Base-by-base conservation (phyloP, 331 rosid genomes). In the Phaseolus coccineus region DNA sequence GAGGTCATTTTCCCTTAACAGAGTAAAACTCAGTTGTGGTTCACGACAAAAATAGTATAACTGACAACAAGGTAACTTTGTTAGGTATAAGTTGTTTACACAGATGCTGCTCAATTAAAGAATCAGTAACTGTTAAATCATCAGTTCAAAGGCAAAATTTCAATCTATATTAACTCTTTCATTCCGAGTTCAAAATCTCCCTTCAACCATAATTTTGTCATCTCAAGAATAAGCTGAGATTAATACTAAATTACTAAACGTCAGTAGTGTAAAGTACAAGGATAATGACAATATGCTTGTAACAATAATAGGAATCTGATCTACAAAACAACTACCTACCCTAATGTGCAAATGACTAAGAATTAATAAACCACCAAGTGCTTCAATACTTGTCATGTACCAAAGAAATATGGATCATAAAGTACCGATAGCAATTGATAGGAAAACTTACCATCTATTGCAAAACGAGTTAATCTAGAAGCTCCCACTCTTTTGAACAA, bases 401-500 rank as follows among this genome's bases (percentile, higher is more conserved):
- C 79, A 75, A 31, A 19, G 46, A 76, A 61, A 31, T 44, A 39
- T 2, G 24, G 40, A 39, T 55, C 62, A 55, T 24, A 55, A 24
- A 55, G 25, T 24, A 24, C 25, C 31, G 24, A 55, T 9, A 55
- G 27, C 28, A 19, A 7, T 0, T 22, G 30, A 55, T 55, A 22
- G 14, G 4, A 55, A 55, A 19, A 55, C 14, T 55, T 84, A 92
- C 97, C 98, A 85, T 95, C 98, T 8, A 81, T 76, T 0, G 98
- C 97, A 80, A 92, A 89, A 66, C 96, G 97, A 71, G 96, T 83
- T 63, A 92, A 76, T 81, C 98, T 89, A 64, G 98, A 91, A 39
- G 97, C 98, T 79, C 97, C 98, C 94, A 92, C 91, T 77, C 98
- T 89, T 89, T 95, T 92, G 67, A 88, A 95, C 85, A 92, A 78